Percentiles rank a stretch among this genome's conserved stretches.
Evolutionary conservation across 352 stramenopile genomes (phyloP).

Genomic region (Pythium scleroteichum): DNA sequence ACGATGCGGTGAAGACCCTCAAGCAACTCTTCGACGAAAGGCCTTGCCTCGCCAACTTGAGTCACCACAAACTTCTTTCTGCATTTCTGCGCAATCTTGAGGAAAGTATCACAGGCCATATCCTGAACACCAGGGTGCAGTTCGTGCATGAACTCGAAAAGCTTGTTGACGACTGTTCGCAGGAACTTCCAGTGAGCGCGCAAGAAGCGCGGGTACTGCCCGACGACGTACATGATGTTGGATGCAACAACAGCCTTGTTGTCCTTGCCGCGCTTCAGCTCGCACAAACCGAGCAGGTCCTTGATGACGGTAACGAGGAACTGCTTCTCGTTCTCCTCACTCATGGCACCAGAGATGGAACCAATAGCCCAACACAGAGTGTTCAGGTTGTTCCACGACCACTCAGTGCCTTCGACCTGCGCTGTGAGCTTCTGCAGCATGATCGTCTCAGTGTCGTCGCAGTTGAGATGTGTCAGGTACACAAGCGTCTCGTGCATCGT

Average conservation of each 20-base stretch:
- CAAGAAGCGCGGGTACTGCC: conserved; percentile 99
- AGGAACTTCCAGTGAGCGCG: conserved; percentile 99
- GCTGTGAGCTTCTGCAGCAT: conserved; percentile 98
- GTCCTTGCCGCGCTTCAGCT: conserved; percentile 99
- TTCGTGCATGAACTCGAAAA: conserved; percentile 99
- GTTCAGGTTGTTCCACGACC: conserved; percentile 98
- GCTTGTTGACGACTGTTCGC: conserved; percentile 99
- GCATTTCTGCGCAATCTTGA: conserved; percentile 99
- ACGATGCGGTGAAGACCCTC: conserved; percentile 95
- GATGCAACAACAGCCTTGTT: conserved; percentile 99
- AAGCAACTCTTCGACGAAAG: conserved; percentile 98
- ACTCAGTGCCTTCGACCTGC: conserved; percentile 87
- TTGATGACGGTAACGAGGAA: conserved; percentile 99
- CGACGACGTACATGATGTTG: conserved; percentile 99
- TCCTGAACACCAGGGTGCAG: conserved; percentile 99
- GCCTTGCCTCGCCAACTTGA: conserved; percentile 90
- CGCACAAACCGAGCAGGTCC: conserved; percentile 96
- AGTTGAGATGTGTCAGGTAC: conserved; percentile 99
- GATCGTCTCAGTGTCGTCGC: conserved; percentile 99
- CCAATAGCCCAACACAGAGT: conserved; percentile 99
- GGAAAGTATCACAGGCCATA: conserved; percentile 99
- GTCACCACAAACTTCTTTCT: conserved; percentile 97
- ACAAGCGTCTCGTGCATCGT: conserved; percentile 99
- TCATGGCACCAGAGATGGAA: conserved; percentile 99
- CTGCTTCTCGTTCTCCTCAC: conserved; percentile 99